phyloP scores from a whole-genome alignment of 2,329 filamentous ascomycete genomes.

The Leptosphaerulina australis region DNA sequence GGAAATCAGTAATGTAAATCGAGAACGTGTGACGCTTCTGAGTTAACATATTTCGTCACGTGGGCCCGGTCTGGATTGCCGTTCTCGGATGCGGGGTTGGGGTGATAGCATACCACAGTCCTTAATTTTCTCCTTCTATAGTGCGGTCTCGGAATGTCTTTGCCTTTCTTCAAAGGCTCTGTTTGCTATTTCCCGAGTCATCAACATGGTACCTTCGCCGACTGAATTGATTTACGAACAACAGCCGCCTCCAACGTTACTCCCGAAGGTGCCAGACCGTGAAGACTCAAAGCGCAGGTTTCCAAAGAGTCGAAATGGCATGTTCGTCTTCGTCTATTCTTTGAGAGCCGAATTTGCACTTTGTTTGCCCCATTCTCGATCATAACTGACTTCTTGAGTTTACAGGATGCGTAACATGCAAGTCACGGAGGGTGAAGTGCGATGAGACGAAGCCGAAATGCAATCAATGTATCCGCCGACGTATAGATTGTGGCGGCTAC shows the following conservation, averaged over 20 bases:
- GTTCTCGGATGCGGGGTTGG: conserved; percentile 18
- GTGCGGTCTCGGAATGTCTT: neutral
- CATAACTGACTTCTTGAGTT: conserved; percentile 13
- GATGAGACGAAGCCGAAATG: conserved; percentile 72
- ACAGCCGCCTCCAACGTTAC: neutral
- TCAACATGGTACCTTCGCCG: conserved; percentile 7
- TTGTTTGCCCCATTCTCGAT: neutral
- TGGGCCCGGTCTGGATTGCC: conserved; percentile 13
- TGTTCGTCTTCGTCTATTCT: conserved; percentile 16
- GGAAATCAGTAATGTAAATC: neutral
- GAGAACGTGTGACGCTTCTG: neutral
- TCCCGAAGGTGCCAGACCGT: conserved; percentile 4
- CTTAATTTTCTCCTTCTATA: neutral
- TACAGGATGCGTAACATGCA: conserved; percentile 72
- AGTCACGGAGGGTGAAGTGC: conserved; percentile 73
- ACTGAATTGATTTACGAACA: conserved; percentile 1
- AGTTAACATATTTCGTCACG: neutral
- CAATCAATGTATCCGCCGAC: conserved; percentile 68
- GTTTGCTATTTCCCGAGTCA: neutral
- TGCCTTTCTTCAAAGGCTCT: neutral
- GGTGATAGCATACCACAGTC: conserved; percentile 3
- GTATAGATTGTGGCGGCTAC: conserved; percentile 70
- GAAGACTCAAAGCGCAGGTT: conserved; percentile 17
- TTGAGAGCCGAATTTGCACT: neutral
- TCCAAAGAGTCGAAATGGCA: conserved; percentile 21